phyloP scores from a whole-genome alignment of 345 rosid genomes.

The Populus euphratica region DNA sequence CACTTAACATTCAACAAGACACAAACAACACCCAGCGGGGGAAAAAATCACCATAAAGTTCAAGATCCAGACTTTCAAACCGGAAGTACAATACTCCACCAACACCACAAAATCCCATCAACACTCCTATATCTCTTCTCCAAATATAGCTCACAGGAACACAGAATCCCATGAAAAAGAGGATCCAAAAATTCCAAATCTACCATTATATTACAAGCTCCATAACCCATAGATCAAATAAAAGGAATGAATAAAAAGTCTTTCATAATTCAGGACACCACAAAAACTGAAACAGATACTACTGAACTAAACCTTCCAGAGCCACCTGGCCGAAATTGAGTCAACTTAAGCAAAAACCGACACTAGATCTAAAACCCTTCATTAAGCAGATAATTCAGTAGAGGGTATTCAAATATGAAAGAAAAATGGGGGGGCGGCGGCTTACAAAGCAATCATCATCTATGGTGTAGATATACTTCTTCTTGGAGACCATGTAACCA shows the following conservation, averaged over 20 bases:
- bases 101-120: not conserved
- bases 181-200: not conserved
- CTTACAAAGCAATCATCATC: constrained; percentile 61
- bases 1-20: not conserved
- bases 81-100: not conserved
- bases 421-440: not conserved
- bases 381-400: not conserved
- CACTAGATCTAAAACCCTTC: not conserved
- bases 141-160: not conserved
- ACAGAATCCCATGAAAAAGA: not conserved
- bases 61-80: constrained; percentile 2
- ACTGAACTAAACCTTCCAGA: not conserved
- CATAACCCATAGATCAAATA: not conserved
- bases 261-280: not conserved
- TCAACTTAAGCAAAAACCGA: not conserved
- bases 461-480: constrained; percentile 50
- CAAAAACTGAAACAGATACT: not conserved
- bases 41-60: not conserved
- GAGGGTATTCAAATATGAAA: not conserved
- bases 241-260: not conserved
- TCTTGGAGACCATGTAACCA: constrained; percentile 46
- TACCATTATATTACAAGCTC: not conserved
- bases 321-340: not conserved
- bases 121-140: not conserved
- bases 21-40: not conserved